Evolutionary conservation across 768 basidiomycete species (phyloP).

Genomic region (Boletus patriciae): DNA sequence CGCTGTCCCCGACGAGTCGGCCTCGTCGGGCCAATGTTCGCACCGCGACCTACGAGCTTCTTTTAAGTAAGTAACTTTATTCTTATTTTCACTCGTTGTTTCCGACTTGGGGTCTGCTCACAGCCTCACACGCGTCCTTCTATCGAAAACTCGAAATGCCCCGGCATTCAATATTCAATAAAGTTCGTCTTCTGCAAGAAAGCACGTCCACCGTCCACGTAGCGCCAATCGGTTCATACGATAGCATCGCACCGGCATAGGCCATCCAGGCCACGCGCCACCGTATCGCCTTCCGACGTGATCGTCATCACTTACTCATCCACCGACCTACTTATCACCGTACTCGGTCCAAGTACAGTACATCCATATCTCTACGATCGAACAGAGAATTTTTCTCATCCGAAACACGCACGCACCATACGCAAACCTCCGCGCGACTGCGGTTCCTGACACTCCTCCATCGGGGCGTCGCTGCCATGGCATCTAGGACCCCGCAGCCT

Average conservation of each 20-base stretch:
- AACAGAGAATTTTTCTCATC: neutral
- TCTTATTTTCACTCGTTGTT: neutral
- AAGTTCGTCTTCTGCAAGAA: neutral
- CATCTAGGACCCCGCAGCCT: neutral
- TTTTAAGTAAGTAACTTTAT: neutral
- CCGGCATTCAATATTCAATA: neutral
- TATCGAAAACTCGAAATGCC: neutral
- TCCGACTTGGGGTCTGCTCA: neutral
- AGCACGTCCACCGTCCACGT: neutral
- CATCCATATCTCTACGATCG: neutral
- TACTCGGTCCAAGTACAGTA: neutral
- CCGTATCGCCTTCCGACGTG: slow-evolving; percentile 12
- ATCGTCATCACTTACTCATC: neutral
- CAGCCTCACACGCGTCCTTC: neutral
- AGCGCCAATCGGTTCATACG: neutral
- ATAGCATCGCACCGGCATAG: neutral
- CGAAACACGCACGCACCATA: too few species aligned
- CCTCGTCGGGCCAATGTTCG: neutral
- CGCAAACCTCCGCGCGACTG: slow-evolving; percentile 4
- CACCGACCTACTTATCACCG: slow-evolving; percentile 4
- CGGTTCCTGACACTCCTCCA: slow-evolving; percentile 11
- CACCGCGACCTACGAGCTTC: too few species aligned
- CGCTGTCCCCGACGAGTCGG: neutral
- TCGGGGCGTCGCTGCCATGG: neutral
- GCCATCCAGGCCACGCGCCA: neutral